These are phyloP conservation scores for Penicillium sp. DNA, from an alignment of 2,329 filamentous ascomycete species.

Conservation along the genomic window DNA sequence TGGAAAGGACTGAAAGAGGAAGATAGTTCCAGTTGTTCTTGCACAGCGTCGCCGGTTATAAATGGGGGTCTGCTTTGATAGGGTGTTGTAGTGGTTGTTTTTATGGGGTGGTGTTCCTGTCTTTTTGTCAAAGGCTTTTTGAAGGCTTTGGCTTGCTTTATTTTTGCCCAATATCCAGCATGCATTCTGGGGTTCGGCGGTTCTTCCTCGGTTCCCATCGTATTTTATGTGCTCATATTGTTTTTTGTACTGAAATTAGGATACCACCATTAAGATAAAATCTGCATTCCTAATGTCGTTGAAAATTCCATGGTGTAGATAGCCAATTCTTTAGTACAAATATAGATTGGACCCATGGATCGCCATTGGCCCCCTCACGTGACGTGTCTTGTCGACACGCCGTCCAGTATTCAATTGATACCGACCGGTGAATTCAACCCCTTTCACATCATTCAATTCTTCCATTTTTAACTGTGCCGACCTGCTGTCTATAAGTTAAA, in stretches of 20 bases:
- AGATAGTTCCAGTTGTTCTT: slow-evolving; percentile 15
- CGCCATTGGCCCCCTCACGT: neutral
- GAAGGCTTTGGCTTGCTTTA: slow-evolving; percentile 4
- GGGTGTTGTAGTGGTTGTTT: slow-evolving; percentile 21
- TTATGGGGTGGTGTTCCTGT: slow-evolving; percentile 12
- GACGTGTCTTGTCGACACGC: neutral
- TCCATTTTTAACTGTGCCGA: neutral
- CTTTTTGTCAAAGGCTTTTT: slow-evolving; percentile 1
- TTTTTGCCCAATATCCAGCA: slow-evolving; percentile 22
- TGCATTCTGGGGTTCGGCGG: slow-evolving; percentile 30
- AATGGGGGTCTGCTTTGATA: slow-evolving; percentile 20
- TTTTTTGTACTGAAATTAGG: slow-evolving; percentile 8
- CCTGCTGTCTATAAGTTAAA: neutral
- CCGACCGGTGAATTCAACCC: neutral
- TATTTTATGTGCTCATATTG: slow-evolving; percentile 19
- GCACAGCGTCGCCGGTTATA: slow-evolving; percentile 24
- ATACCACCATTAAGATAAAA: slow-evolving; percentile 18
- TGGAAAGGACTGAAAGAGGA: slow-evolving; percentile 23
- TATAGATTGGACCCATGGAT: neutral
- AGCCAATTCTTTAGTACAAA: no score
- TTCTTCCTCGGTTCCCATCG: slow-evolving; percentile 8
- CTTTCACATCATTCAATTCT: neutral
- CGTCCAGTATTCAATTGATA: neutral
- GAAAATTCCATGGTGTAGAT: neutral
- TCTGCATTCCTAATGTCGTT: neutral